Base-by-base conservation (phyloP, 768 basidiomycete species). In the Mycena metata region DNA sequence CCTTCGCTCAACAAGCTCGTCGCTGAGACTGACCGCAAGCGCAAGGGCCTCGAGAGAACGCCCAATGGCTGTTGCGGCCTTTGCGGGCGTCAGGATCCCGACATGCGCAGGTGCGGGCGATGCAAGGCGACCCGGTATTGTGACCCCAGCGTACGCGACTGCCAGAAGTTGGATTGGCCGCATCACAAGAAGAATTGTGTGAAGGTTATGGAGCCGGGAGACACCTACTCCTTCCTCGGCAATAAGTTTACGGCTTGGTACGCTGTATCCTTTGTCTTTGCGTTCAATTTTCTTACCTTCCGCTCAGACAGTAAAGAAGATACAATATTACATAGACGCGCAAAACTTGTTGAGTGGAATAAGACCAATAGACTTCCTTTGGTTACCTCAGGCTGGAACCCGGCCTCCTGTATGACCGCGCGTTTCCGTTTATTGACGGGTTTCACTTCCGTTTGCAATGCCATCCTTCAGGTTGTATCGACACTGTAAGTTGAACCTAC, bases 121-220 rank as follows among this genome's bases (percentile, higher is more conserved):
- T 84, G 83, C 75, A 81, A 79, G 72, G 73, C 68, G 41, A 80
- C 73, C 10, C 70, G 69, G 23, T 83, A 84, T 62, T 84, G 82
- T 71, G 45, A 69, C 24, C 75, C 80, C 5, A 54, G 65, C 1
- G 55, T 62, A 52, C 72, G 79, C 43, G 71, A 66, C 13, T 85
- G 83, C 49, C 82, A 84, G 64, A 79, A 77, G 64, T 63, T 70
- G 24, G 80, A 84, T 58, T 85, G 84, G 83, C 79, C 81, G 10
- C 73, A 70, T 17, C 82, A 84, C 61, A 86, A 84, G 73, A 75
- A 72, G 62, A 50, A 23, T 0, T 83, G 82, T 33, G 36, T 41
- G 4, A 16, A 47, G 47, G 35, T 50, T 6, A 5, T 17, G 21
- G 52, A 51, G 10, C 11, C 26, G 26, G 61, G 12, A 30, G 64